Base-by-base conservation (phyloP, 192 early-diverging fungal genomes). In the Funneliformis geosporum region DNA sequence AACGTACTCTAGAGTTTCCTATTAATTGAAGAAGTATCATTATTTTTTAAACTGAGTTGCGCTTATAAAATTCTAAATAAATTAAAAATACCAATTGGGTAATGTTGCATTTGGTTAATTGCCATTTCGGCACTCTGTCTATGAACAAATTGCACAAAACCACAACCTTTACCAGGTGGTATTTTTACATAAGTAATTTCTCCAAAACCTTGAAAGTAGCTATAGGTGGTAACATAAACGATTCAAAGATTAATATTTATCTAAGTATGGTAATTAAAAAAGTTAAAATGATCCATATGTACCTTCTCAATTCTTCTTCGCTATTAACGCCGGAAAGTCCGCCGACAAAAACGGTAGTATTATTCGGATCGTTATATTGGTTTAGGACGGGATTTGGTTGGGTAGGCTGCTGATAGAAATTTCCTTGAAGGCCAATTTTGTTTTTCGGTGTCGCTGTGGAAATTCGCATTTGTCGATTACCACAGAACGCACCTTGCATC, bases 281-380 rank as follows among this genome's bases (percentile, higher is more conserved):
- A 27, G 2, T 28, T 2, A 64, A 64, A 28, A 28, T 1, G 10
- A 64, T 42, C 5, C 4, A 47, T 46, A 40, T 62, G 12, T 38
- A 79, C 77, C 77, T 86, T 66, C 83, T 79, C 74, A 99, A 88
- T 69, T 98, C 96, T 66, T 96, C 94, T 80, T 98, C 96, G 33
- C 88, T 88, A n/a, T 94, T 92, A 9, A 90, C 87, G 43, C 93
- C 88, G 59, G 89, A 93, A 60, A 99, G 85, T 6, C 97, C 97
- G 27, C 98, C 98, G 28, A 99, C 95, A 88, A 99, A 99, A 40
- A 99, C 95, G 4, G 98, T 99, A 5, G 96, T 98, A 86, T 98
- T 98, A 83, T 86, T 92, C 59, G 95, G 95, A 82, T 98, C 96
- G 39, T 85, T 90, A 76, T 81, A 89, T 69, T 85, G 83, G 75